Base-by-base conservation (phyloP, 2,329 filamentous ascomycete species). In the Neofusicoccum sp. region DNA sequence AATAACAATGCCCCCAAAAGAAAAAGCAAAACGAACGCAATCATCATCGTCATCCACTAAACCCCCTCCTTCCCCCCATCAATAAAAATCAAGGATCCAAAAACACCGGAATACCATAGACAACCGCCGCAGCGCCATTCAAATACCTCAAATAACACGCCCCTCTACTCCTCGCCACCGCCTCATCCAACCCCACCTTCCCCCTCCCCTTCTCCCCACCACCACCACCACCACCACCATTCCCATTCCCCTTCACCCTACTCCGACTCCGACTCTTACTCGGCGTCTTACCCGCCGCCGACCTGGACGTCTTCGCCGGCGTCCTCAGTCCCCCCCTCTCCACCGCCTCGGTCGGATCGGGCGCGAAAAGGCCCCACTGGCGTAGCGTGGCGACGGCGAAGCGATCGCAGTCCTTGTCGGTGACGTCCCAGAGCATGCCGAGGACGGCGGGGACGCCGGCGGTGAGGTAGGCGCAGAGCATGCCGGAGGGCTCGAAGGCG, bases 401-500 rank as follows among this genome's bases (percentile, higher is more conserved):
- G 16, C 93, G 89, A 78, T 99, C 96, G 73, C 97, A 96, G 73
- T 99, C 95, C 69, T 90, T 90, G 73, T 99, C 95, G 8, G 95
- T 99, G 53, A 99, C 95, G 74, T 99, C 95, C 95, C 95, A 99
- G 38, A 99, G 80, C 14, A 93, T 97, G 47, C 92, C 95, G 2
- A 98, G 87, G 8, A 98, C 86, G 0, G 93, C 92, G 3, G 91
- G 92, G 67, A 71, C 78, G 67, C 75, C 93, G 0, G 92, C 93
- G 66, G 93, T 87, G 76, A 99, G 87, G 76, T 98, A 98, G 68
- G 93, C 92, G 78, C 93, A 87, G 26, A 95, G 90, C 60, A 93
- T 91, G 1, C 95, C 93, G 67, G 90, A 89, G n/a, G 89, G 88
- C 73, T 98, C 93, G 69, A 96, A 96, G 64, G 91, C 89, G 56